phyloP scores from a whole-genome alignment of 1,284 basidiomycete genomes.

The Takashimella koratensis region DNA sequence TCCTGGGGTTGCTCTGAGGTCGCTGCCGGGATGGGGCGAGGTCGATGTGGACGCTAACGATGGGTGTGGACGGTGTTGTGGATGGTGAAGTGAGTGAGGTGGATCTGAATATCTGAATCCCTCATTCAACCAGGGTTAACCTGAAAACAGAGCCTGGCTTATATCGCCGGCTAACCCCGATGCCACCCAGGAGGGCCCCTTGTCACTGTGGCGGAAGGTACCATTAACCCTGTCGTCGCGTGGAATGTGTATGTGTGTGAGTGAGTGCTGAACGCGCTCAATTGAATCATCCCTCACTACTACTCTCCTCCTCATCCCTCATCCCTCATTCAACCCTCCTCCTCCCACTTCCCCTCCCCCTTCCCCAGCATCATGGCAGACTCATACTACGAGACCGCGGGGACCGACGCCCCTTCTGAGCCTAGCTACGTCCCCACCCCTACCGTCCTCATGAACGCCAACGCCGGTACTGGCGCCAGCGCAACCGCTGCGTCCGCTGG shows the following conservation, averaged over 20 bases:
- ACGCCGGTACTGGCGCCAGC: too few species aligned
- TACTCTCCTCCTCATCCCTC: conserved; percentile 5
- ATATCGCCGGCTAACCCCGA: conserved; percentile 6
- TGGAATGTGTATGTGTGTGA: not conserved
- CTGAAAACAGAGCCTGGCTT: too few species aligned
- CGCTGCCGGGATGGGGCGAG: too few species aligned
- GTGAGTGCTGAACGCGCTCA: not conserved
- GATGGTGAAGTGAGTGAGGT: too few species aligned
- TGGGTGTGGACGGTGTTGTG: too few species aligned
- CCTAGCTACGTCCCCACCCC: not conserved
- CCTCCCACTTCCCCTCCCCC: conserved; percentile 1
- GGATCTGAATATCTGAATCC: too few species aligned
- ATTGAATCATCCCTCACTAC: too few species aligned
- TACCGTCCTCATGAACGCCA: not conserved
- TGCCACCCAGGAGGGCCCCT: not conserved
- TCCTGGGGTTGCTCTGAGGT: too few species aligned
- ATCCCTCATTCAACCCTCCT: not conserved
- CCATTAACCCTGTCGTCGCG: not conserved
- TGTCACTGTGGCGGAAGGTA: conserved; percentile 11
- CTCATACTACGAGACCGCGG: conserved; percentile 31
- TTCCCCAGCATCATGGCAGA: conserved; percentile 28
- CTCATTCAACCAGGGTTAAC: too few species aligned
- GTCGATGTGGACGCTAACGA: too few species aligned
- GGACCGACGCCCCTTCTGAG: not conserved
- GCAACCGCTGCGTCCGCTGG: too few species aligned